Percentiles rank a stretch among this genome's conserved stretches.
phyloP scores from a whole-genome alignment of 1,139 yeast genomes.

The Yamadazyma kanchanaburiensis region DNA sequence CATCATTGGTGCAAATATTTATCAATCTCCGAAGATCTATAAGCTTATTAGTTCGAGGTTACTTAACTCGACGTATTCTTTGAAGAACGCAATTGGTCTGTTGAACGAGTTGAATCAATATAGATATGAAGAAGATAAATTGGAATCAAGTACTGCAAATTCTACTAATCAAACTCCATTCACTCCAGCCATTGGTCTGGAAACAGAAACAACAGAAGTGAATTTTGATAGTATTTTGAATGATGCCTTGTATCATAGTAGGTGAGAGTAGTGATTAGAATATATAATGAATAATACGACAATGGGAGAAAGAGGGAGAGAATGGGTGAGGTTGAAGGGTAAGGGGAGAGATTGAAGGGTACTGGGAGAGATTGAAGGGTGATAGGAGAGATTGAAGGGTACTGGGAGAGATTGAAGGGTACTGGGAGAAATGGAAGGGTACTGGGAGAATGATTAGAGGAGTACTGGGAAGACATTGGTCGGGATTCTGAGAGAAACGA shows the following conservation, averaged over 20 bases:
- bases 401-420: neutral
- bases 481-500: too few species aligned
- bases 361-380: neutral
- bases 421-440: neutral
- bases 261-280: constrained; percentile 1
- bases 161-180: constrained; percentile 9
- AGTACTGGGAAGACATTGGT: constrained; percentile 1
- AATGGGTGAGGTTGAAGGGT: neutral
- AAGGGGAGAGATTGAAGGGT: neutral
- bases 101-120: constrained; percentile 34
- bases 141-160: constrained; percentile 2
- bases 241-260: constrained; percentile 7
- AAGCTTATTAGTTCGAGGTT: constrained; percentile 39
- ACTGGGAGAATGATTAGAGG: neutral
- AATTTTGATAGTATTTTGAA: constrained; percentile 9
- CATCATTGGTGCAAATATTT: constrained; percentile 87
- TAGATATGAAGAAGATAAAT: constrained; percentile 28
- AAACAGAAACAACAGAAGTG: constrained; percentile 7
- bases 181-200: constrained; percentile 7
- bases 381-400: neutral
- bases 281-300: neutral
- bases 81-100: constrained; percentile 33
- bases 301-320: neutral
- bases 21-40: constrained; percentile 72
- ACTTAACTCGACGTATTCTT: constrained; percentile 33